phyloP scores from a whole-genome alignment of 2,329 filamentous ascomycete species.

The Aspergillus sp. region DNA sequence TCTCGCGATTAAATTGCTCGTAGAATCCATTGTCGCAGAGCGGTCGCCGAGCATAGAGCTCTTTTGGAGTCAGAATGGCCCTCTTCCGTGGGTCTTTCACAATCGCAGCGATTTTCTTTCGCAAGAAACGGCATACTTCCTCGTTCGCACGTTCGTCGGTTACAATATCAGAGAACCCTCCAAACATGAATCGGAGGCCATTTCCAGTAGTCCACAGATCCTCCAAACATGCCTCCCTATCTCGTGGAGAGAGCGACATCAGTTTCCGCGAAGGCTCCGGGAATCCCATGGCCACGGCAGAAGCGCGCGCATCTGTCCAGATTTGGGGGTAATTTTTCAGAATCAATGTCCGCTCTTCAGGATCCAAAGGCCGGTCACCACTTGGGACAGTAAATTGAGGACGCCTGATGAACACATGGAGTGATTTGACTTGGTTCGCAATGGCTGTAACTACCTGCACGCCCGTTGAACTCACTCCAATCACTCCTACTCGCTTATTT shows the following conservation, averaged over 20 bases:
- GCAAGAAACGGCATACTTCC: constrained; percentile 38
- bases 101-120: constrained; percentile 26
- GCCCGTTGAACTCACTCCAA: neutral
- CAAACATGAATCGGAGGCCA: constrained; percentile 32
- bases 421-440: neutral
- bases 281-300: neutral
- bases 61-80: constrained; percentile 19
- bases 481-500: neutral
- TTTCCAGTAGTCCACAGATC: constrained; percentile 11
- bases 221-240: neutral
- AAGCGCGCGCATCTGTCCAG: neutral
- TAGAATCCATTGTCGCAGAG: constrained; percentile 27
- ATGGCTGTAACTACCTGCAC: neutral
- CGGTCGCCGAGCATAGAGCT: constrained; percentile 17
- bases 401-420: neutral
- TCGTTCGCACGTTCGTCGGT: constrained; percentile 24
- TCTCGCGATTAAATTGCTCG: constrained; percentile 24
- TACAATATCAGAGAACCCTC: constrained; percentile 34
- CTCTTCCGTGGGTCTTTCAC: constrained; percentile 33
- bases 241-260: neutral
- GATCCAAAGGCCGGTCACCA: neutral
- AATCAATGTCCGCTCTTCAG: neutral
- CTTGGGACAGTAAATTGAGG: neutral
- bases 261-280: neutral
- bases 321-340: neutral